Conservation (phyloP, 805 yeast species). For the Wickerhamomyces silvicola region DNA sequence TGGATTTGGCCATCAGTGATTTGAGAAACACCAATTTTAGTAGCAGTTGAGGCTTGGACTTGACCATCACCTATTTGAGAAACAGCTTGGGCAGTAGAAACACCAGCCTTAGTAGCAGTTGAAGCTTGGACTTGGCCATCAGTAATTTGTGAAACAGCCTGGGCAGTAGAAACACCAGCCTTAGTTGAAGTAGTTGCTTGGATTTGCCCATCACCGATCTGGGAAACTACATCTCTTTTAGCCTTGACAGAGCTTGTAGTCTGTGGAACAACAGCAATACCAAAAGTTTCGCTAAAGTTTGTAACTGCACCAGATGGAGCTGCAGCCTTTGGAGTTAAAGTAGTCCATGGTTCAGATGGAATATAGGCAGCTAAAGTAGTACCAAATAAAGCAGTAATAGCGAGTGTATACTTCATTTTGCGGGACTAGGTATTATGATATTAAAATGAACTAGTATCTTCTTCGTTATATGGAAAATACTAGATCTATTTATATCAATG, state of each 20-base stretch:
- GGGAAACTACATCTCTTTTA: conserved; percentile 6
- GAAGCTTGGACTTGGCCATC: conserved; percentile 44
- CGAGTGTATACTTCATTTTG: no score
- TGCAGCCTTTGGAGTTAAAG: conserved; percentile 23
- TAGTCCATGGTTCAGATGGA: no score
- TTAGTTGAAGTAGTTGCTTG: conserved; percentile 19
- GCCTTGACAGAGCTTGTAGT: conserved; percentile 19
- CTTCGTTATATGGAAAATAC: no score
- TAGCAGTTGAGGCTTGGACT: conserved; percentile 15
- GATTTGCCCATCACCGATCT: conserved; percentile 20
- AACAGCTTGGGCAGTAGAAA: conserved; percentile 8
- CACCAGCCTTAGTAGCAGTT: conserved; percentile 19
- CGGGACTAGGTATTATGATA: no score
- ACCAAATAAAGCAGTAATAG: no score
- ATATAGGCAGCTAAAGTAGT: no score
- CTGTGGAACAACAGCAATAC: conserved; percentile 22
- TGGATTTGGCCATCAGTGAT: conserved; percentile 32
- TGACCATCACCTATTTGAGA: conserved; percentile 12
- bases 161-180: conserved; percentile 22
- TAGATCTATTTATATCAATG: no score
- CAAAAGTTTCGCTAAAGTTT: conserved; percentile 43
- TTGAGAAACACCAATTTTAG: conserved; percentile 36
- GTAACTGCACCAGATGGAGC: conserved; percentile 33
- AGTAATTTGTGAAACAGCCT: conserved; percentile 34
- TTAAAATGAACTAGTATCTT: no score